phyloP scores from a whole-genome alignment of 2,329 filamentous ascomycete genomes.

The Fusarium lyarnte region DNA sequence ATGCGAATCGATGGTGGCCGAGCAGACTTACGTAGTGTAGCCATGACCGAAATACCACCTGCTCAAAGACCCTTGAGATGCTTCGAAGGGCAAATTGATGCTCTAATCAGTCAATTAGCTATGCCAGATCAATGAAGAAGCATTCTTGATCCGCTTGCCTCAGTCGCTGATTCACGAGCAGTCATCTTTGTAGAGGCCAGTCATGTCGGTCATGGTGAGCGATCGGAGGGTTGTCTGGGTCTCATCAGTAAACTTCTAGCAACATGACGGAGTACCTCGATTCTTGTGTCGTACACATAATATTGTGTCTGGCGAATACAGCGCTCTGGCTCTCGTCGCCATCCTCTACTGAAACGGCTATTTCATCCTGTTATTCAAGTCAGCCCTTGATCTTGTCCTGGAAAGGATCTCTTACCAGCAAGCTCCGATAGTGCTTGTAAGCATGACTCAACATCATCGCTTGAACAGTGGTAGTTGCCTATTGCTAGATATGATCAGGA shows the following conservation, averaged over 20 bases:
- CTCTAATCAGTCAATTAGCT: neutral
- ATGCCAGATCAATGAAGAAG: neutral
- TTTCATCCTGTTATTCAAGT: neutral
- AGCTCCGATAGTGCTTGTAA: neutral
- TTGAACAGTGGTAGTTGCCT: neutral
- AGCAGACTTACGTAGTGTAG: constrained; percentile 69
- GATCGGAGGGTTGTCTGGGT: too few species aligned
- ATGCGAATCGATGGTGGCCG: neutral
- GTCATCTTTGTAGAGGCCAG: too few species aligned
- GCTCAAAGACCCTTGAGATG: constrained; percentile 64
- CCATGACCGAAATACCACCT: constrained; percentile 72
- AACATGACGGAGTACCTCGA: too few species aligned
- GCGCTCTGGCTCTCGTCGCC: too few species aligned
- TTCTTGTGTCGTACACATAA: neutral
- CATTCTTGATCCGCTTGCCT: neutral
- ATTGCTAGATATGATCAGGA: too few species aligned
- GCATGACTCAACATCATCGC: rapidly evolving
- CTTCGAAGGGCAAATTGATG: neutral
- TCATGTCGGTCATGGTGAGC: neutral
- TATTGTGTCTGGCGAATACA: rapidly evolving
- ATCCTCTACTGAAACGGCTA: too few species aligned
- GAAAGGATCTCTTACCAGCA: rapidly evolving
- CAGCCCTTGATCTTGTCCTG: neutral
- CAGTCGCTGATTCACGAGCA: neutral
- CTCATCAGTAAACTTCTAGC: neutral